Conservation (phyloP, 441 rosid genomes). For the Gossypium aridum region DNA sequence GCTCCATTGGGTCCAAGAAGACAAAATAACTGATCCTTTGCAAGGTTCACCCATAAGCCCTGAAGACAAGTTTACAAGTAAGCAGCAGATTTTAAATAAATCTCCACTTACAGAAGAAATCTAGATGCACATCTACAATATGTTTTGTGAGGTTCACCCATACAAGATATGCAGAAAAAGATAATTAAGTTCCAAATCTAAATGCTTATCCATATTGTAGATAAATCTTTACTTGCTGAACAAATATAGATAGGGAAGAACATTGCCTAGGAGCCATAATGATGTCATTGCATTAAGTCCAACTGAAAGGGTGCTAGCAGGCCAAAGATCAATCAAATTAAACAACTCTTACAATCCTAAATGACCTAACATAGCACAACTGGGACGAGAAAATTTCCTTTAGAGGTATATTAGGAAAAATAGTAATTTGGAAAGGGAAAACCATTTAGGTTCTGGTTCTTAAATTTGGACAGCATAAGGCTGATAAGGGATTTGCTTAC, state of each 20-base stretch:
- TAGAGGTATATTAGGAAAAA: background rate
- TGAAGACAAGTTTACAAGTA: constrained; percentile 21
- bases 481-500: constrained; percentile 27
- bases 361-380: background rate
- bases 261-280: background rate
- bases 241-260: background rate
- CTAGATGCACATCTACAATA: background rate
- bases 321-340: background rate
- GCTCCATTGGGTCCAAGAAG: constrained; percentile 98
- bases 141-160: background rate
- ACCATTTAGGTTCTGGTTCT: background rate
- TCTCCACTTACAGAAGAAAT: background rate
- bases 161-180: background rate
- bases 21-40: constrained; percentile 85
- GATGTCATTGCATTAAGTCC: background rate
- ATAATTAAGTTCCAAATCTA: background rate
- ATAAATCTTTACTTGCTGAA: background rate
- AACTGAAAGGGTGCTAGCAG: background rate
- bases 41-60: constrained; percentile 85
- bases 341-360: background rate
- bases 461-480: background rate
- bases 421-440: background rate
- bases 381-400: background rate
- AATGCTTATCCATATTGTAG: background rate
- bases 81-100: constrained; percentile 2